Percentiles rank a stretch among this genome's conserved stretches.
phyloP scores from a whole-genome alignment of 257 asterid genomes.

The Fraxinus anomala region DNA sequence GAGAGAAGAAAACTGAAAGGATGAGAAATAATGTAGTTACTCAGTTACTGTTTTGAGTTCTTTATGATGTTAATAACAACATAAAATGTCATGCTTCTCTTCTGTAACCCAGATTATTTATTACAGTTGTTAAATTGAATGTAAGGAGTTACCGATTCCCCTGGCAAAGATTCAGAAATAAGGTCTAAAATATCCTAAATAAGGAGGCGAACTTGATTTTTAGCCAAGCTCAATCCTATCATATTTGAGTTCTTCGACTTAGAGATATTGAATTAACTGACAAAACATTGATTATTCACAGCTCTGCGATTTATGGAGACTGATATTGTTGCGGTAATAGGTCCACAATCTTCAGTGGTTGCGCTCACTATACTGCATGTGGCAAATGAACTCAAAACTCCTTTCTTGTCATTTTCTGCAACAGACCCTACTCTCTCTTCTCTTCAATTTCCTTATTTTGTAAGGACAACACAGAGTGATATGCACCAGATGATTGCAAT shows the following conservation, averaged over 20 bases:
- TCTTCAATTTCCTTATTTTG: constrained; percentile 50
- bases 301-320: constrained; percentile 52
- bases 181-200: not conserved
- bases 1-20: not conserved
- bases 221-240: not conserved
- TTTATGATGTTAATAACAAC: not conserved
- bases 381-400: constrained; percentile 51
- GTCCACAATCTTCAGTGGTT: constrained; percentile 57
- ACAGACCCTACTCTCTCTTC: constrained; percentile 52
- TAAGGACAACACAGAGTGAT: constrained; percentile 52
- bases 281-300: constrained; percentile 26
- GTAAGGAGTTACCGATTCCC: not conserved
- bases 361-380: constrained; percentile 42
- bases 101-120: not conserved
- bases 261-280: not conserved
- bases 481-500: constrained; percentile 51
- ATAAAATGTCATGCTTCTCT: not conserved
- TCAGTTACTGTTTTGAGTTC: not conserved
- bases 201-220: not conserved
- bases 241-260: too few species aligned
- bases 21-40: not conserved
- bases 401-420: constrained; percentile 52
- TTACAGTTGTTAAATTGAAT: not conserved
- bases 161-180: not conserved
- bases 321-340: constrained; percentile 47